Percentiles rank a stretch among this genome's conserved stretches.
Conservation (phyloP, 495 filamentous ascomycete genomes). For the Penicillium fimorum region DNA sequence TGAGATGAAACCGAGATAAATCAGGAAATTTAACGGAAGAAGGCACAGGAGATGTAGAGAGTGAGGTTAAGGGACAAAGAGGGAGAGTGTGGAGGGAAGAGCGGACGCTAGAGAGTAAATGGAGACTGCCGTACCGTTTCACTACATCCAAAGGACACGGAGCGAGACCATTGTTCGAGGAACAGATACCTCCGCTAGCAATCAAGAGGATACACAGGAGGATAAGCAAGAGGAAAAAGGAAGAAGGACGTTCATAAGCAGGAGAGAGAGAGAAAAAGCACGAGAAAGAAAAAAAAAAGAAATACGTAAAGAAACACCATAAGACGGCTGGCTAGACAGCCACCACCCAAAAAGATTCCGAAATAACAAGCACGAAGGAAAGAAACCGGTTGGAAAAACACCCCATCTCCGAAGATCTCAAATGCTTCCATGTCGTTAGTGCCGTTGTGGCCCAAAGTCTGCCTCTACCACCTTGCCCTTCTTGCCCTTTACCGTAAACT, state of each 20-base stretch:
- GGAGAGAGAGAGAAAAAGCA: constrained; percentile 14
- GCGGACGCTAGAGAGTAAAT: constrained; percentile 4
- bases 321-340: constrained; percentile 28
- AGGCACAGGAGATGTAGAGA: constrained; percentile 6
- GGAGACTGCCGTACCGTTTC: constrained; percentile 21
- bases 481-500: constrained; percentile 90
- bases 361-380: constrained; percentile 32
- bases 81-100: constrained; percentile 9
- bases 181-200: constrained; percentile 20
- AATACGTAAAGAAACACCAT: constrained; percentile 23
- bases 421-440: constrained; percentile 46
- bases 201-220: constrained; percentile 17
- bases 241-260: constrained; percentile 20
- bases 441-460: constrained; percentile 59
- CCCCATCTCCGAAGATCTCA: constrained; percentile 42
- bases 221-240: constrained; percentile 11
- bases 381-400: constrained; percentile 44
- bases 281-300: constrained; percentile 20
- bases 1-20: constrained; percentile 34
- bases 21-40: constrained; percentile 24
- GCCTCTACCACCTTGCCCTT: constrained; percentile 72
- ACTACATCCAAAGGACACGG: constrained; percentile 27
- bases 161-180: constrained; percentile 1
- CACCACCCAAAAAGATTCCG: constrained; percentile 43
- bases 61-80: constrained; percentile 14